Evolutionary conservation across 495 filamentous ascomycete genomes (phyloP), one percentile per base, ranked within the genome.

Genomic region (Penicillium daleae): DNA sequence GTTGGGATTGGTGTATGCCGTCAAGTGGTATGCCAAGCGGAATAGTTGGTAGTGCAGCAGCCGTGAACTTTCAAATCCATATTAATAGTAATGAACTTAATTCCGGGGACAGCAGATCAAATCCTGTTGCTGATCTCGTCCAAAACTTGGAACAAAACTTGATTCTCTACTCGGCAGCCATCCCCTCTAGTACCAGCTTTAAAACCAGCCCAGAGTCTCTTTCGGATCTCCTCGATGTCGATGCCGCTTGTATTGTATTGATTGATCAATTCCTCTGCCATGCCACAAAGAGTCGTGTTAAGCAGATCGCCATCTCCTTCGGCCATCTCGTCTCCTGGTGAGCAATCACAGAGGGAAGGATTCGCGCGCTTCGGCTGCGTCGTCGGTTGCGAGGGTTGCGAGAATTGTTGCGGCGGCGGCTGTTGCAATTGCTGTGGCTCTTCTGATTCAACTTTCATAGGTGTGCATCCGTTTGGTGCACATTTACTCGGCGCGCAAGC

Each of bases 101-200:
- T 29, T 17, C 21, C 15, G 51, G n/a, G 17, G 17, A 32, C 13
- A 52, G n/a, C 63, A 40, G 57, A 69, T 74, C 56, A 77, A 8
- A 70, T 57, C 24, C 71, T 58, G 51, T 70, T 67, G 65, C 77
- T 81, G 31, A 79, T 78, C 52, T 81, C 78, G 65, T 80, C 77
- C 62, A 81, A 48, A 40, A 81, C 74, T 61, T 79, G 73, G 44
- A 81, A 80, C 19, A 81, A 55, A 15, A 80, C 51, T 24, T 77
- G 72, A 53, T 80, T 81, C 46, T 77, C 73, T 9, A 81, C 78
- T 56, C 78, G 71, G 64, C 77, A 81, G 29, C 74, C 77, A 63
- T 76, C 73, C 10, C 75, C 75, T 29, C 66, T 39, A 9, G 59
- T 48, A 31, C 74, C 69, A 31, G 68, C 68, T 31, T 66, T 67